Base-by-base conservation (phyloP, 176 grass and related monocot genomes). In the Raddia guianensis region DNA sequence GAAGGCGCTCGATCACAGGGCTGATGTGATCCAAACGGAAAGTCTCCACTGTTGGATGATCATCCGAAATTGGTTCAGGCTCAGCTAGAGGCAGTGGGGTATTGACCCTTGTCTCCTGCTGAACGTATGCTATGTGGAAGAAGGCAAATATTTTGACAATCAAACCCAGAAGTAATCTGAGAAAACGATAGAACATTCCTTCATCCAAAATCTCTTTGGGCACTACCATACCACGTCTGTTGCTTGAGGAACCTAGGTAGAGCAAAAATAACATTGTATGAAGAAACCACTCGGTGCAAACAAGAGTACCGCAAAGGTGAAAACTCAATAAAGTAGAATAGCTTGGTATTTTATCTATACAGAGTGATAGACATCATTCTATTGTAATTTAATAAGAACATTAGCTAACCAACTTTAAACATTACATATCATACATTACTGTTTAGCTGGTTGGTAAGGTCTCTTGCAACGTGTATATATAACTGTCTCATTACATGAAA, bases 1-100 rank as follows among this genome's bases (percentile, higher is more conserved):
- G 88, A 83, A 98, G 86, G 19, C 86, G 90, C 72, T 94, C 92
- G 4, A 93, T 74, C 42, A 92, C 87, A 35, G 90, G 81, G 49
- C 62, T 79, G 58, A 98, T 73, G 33, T 35, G 63, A 34, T 98
- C 84, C 45, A 84, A 63, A 42, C 50, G 74, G 66, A 92, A 52
- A 16, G 52, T 81, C 48, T 94, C 88, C 32, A 75, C 47, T 15
- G 78, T 75, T 0, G 83, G 77, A 93, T 89, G 72, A 20, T 86
- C 81, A 10, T 89, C 62, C 1, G 82, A 78, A 71, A 73, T 72
- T 5, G 58, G 89, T 72, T 91, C 90, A 6, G 63, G 60, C 70
- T 84, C 74, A 15, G 51, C 51, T 20, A 81, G 67, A 37, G 75
- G 77, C 42, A 73, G 7, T 34, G 70, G 47, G 62, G 71, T 82